A percentile compares a stretch with the other conserved stretches of the same genome.
Evolutionary conservation across 352 stramenopile genomes (phyloP).

Genomic region (Globisporangium polare): DNA sequence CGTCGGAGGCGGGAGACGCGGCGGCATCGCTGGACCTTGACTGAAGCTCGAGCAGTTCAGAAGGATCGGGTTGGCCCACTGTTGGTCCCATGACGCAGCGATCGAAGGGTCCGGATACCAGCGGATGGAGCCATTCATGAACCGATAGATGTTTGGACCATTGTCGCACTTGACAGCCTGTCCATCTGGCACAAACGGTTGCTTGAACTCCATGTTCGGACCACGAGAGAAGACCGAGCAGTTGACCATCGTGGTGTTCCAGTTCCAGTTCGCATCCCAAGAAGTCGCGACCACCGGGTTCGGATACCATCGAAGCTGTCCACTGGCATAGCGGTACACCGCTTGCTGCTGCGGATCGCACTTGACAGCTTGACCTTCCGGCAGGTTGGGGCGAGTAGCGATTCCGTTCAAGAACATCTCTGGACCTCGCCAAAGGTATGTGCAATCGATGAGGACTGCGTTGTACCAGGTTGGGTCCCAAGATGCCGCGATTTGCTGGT

Average conservation of each 20-base stretch:
- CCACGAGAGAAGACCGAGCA: constrained; percentile 16
- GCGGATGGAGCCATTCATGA: constrained; percentile 11
- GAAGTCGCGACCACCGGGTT: constrained; percentile 16
- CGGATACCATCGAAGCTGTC: constrained; percentile 20
- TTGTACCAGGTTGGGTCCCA: constrained; percentile 15
- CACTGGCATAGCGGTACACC: constrained; percentile 19
- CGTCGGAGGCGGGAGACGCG: neutral
- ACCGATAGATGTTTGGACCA: constrained; percentile 5
- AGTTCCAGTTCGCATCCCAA: constrained; percentile 21
- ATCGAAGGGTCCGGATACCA: constrained; percentile 21
- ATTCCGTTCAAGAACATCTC: neutral
- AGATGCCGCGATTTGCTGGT: constrained; percentile 2
- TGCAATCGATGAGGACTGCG: neutral
- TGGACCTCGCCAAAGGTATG: neutral
- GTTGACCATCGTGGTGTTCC: constrained; percentile 15
- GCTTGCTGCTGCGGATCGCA: constrained; percentile 4
- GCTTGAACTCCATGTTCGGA: constrained; percentile 13
- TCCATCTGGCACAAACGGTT: constrained; percentile 10
- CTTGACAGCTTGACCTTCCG: constrained; percentile 12
- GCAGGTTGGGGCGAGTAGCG: constrained; percentile 1
- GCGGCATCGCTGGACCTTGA: constrained; percentile 1
- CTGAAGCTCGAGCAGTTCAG: constrained; percentile 18
- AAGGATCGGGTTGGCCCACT: constrained; percentile 7
- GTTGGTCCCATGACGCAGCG: constrained; percentile 22
- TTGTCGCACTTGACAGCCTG: constrained; percentile 13